Percentiles rank a stretch among this genome's conserved stretches.
Evolutionary conservation across 257 asterid genomes (phyloP).

Genomic region (Leonotis leonurus): DNA sequence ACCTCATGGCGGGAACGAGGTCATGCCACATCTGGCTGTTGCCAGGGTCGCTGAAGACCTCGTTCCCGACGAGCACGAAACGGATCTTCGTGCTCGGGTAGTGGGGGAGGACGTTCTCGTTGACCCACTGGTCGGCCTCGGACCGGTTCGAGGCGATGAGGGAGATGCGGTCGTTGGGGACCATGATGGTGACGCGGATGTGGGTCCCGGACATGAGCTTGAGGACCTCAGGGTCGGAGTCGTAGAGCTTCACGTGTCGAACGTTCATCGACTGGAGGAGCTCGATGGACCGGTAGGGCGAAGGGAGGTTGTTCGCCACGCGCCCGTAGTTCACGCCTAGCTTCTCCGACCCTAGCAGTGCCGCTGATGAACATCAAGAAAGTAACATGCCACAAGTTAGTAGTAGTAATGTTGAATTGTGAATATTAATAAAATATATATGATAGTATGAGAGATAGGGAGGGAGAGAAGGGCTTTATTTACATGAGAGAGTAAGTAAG

Average conservation of each 20-base stretch:
- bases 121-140: conserved; percentile 50
- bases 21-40: conserved; percentile 35
- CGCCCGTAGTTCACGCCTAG: conserved; percentile 66
- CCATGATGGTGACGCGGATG: conserved; percentile 52
- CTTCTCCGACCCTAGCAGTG: conserved; percentile 15
- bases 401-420: background rate
- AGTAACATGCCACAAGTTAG: background rate
- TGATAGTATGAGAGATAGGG: background rate
- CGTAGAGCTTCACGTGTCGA: conserved; percentile 47
- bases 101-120: conserved; percentile 38
- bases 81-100: conserved; percentile 53
- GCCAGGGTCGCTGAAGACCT: conserved; percentile 39
- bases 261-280: conserved; percentile 35
- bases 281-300: conserved; percentile 47
- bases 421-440: no score
- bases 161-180: conserved; percentile 40
- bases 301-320: conserved; percentile 45
- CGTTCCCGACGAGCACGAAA: conserved; percentile 61
- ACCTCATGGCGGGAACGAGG: conserved; percentile 65
- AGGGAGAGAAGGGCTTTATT: conserved; percentile 2
- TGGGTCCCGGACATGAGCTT: conserved; percentile 50
- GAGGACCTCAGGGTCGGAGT: conserved; percentile 55
- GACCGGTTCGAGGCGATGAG: conserved; percentile 45
- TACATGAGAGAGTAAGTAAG: conserved; percentile 41
- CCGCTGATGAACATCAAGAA: conserved; percentile 23